A percentile compares a stretch with the other conserved stretches of the same genome.
phyloP scores from a whole-genome alignment of 1,139 yeast genomes.

The Wickerhamomyces sp. region DNA sequence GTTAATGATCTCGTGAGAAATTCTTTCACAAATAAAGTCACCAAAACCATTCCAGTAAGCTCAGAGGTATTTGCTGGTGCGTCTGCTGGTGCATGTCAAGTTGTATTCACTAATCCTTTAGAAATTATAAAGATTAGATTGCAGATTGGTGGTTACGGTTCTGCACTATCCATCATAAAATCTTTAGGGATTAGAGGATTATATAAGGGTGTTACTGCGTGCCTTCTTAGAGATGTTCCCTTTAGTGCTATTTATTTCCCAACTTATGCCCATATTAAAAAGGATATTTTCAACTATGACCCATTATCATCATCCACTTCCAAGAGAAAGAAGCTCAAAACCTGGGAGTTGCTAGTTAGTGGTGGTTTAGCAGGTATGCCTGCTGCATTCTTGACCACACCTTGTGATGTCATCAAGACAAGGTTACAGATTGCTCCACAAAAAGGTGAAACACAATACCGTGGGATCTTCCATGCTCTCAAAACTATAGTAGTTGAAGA shows the following conservation, averaged over 20 bases:
- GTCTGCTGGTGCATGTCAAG: conserved; percentile 96
- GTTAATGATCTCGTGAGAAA: conserved; percentile 87
- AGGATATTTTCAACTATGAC: conserved; percentile 76
- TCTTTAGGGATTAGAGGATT: conserved; percentile 81
- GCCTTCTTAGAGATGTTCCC: conserved; percentile 92
- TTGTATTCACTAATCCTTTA: conserved; percentile 89
- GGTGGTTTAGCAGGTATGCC: conserved; percentile 99
- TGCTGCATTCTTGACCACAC: conserved; percentile 93
- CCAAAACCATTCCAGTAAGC: conserved; percentile 55
- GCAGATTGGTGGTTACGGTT: conserved; percentile 82
- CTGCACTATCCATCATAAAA: conserved; percentile 71
- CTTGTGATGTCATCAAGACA: conserved; percentile 95
- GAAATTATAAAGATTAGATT: conserved; percentile 94
- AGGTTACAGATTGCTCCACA: conserved; percentile 86
- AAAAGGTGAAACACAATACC: conserved; percentile 71
- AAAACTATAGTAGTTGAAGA: conserved; percentile 73
- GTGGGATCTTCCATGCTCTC: conserved; percentile 75
- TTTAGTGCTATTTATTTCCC: conserved; percentile 98
- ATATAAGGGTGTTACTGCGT: conserved; percentile 89
- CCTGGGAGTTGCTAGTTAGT: conserved; percentile 79
- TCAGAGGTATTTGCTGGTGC: conserved; percentile 89
- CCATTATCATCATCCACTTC: conserved; percentile 40
- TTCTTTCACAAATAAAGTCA: conserved; percentile 55
- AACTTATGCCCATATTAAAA: conserved; percentile 89
- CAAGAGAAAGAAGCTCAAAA: conserved; percentile 50